Conservation (phyloP, 75 land plant genomes). For the Cryptomeria japonica region DNA sequence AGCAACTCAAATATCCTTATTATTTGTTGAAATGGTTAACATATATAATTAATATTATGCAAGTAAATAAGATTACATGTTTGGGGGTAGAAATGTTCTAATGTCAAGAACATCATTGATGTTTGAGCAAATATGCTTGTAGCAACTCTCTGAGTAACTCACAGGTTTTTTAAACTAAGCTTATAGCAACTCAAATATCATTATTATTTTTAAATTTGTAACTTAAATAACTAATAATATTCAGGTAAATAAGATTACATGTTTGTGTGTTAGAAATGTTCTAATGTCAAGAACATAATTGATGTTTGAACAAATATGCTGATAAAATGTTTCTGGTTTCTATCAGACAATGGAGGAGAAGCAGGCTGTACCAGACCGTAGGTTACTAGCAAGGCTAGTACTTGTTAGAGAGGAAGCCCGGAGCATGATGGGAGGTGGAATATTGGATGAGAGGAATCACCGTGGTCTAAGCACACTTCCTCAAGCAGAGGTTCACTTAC, state of each 20-base stretch:
- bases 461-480: constrained; percentile 84
- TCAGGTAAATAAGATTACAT: too few relatives aligned
- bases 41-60: neutral
- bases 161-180: too few relatives aligned
- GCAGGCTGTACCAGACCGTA: constrained; percentile 69
- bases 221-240: too few relatives aligned
- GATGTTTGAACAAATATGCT: neutral
- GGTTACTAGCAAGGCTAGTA: constrained; percentile 89
- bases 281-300: too few relatives aligned
- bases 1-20: neutral
- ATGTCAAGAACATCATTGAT: neutral
- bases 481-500: constrained; percentile 74
- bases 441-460: constrained; percentile 91
- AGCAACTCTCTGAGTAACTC: too few relatives aligned
- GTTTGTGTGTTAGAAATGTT: too few relatives aligned
- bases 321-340: constrained; percentile 12
- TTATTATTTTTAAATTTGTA: too few relatives aligned
- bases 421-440: constrained; percentile 96
- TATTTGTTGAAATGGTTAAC: neutral
- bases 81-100: neutral
- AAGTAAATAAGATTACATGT: neutral
- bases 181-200: too few relatives aligned
- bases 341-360: constrained; percentile 86
- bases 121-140: too few relatives aligned
- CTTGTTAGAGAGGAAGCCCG: constrained; percentile 97